Base-by-base conservation (phyloP, 2,329 filamentous ascomycete genomes). In the Exophiala aquamarina region DNA sequence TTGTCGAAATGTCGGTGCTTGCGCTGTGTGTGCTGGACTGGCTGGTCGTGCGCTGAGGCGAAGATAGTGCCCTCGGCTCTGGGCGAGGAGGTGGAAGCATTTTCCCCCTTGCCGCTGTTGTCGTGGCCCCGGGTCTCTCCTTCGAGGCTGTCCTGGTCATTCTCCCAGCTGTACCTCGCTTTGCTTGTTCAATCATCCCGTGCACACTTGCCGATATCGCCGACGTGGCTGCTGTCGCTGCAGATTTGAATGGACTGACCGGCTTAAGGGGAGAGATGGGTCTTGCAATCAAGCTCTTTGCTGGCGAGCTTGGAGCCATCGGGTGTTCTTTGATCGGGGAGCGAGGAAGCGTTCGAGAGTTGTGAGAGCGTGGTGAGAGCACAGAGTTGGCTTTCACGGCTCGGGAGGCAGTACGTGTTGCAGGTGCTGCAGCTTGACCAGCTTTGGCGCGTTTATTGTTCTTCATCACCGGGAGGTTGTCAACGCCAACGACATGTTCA, bases 361-460 rank as follows among this genome's bases (percentile, higher is more conserved):
- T 95, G 49, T 86, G 84, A 0, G 88, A 91, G 42, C 87, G 86
- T 2, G 89, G 89, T 1, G 90, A 95, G 2, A 95, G 75, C 29
- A 94, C 78, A 18, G 65, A 86, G 79, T 66, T 55, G 72, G 60
- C 54, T 73, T 60, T 58, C 68, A 62, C 57, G 11, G 50, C 49
- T 14, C 49, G 70, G 15, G 68, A 73, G 46, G 62, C 68, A 43
- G 63, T 67, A 47, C 68, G 35, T 58, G 56, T 26, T 26, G 6
- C 56, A 9, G 53, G 50, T 42, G 59, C 71, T 9, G 68, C 65
- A 31, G 66, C 60, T 20, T 65, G n/a, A 9, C 14, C 63, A 28
- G 63, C 63, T 31, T 64, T 66, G 19, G 63, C 31, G 31, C 52
- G 71, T 59, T 58, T 59, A 29, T 36, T 50, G 36, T 90, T 91